Base-by-base conservation (phyloP, 129 eudicot species). In the Escallonia rubra region DNA sequence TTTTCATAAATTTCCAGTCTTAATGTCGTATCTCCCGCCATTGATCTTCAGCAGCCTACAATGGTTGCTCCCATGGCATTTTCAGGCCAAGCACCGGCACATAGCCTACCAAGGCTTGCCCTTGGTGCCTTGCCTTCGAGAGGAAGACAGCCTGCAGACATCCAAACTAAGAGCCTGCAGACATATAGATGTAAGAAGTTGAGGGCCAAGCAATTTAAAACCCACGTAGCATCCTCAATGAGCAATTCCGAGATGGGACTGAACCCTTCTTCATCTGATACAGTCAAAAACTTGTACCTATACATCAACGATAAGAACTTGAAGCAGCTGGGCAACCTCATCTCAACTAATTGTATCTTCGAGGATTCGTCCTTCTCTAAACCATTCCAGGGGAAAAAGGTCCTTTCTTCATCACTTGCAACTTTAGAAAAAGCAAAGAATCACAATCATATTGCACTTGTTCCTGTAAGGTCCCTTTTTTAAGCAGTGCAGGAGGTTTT, bases 331-430 rank as follows among this genome's bases (percentile, higher is more conserved):
- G 86, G 64, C 40, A 62, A 48, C 49, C 76, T 83, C 72, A 59
- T 92, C 23, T 78, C 95, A 0, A 67, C 74, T 7, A 90, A 89
- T 72, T 92, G 98, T 54, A 49, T 73, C 67, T 80, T 79, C 8
- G 89, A 89, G 68, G 98, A 92, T 67, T 84, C 48, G 66, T 77
- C 90, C 53, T 89, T 86, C 61, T 81, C 87, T 8, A 81, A 71
- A 54, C 78, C 86, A 11, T 88, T 92, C 70, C 79, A 73, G 11
- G 98, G 98, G 56, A 83, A 72, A 85, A 82, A 92, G 95, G 98
- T 85, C 13, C 50, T 16, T 34, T 65, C 61, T 60, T 16, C 12
- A 23, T 46, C 7, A 4, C 11, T 3, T 5, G 9, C 46, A 38
- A 13, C n/a, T 41, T 41, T 53, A 7, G 47, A 10, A 42, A 56